These are phyloP conservation scores for Fusarium illudens DNA, from an alignment of 2,329 filamentous ascomycete species.

Conservation along the genomic window DNA sequence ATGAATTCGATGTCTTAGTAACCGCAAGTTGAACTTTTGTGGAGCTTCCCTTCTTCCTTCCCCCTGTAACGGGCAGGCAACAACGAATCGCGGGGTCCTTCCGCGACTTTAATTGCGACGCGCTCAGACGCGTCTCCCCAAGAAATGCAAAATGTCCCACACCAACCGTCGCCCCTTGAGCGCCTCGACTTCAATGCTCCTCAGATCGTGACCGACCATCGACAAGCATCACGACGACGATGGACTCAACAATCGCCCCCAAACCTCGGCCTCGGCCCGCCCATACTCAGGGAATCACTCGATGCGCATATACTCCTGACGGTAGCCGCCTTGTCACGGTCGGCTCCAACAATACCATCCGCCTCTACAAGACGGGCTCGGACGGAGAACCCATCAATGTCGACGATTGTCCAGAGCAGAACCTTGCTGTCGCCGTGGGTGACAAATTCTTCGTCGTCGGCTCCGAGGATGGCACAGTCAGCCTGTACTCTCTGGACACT, in stretches of 20 bases:
- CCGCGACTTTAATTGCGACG: slow-evolving; percentile 51
- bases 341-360: slow-evolving; percentile 91
- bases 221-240: slow-evolving; percentile 19
- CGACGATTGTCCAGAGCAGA: slow-evolving; percentile 89
- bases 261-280: slow-evolving; percentile 72
- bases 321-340: slow-evolving; percentile 88
- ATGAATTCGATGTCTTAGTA: slow-evolving; percentile 5
- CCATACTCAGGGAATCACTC: slow-evolving; percentile 86
- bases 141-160: slow-evolving; percentile 24
- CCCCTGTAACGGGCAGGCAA: slow-evolving; percentile 17
- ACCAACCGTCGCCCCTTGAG: slow-evolving; percentile 13
- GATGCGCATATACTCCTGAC: slow-evolving; percentile 87
- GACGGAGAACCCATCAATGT: slow-evolving; percentile 93
- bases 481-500: slow-evolving; percentile 82
- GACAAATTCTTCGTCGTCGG: slow-evolving; percentile 88
- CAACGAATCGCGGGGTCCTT: slow-evolving; percentile 44
- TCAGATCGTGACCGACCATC: neutral
- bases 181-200: slow-evolving; percentile 16
- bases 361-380: slow-evolving; percentile 89
- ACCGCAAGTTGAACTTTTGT: slow-evolving; percentile 27
- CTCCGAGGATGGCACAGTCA: slow-evolving; percentile 95
- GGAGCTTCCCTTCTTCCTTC: neutral
- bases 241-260: slow-evolving; percentile 46
- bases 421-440: slow-evolving; percentile 78
- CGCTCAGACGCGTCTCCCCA: slow-evolving; percentile 52